Evolutionary conservation across 441 rosid species (phyloP), one percentile per base, ranked within the genome.

Genomic region (Arabidopsis hybrid): DNA sequence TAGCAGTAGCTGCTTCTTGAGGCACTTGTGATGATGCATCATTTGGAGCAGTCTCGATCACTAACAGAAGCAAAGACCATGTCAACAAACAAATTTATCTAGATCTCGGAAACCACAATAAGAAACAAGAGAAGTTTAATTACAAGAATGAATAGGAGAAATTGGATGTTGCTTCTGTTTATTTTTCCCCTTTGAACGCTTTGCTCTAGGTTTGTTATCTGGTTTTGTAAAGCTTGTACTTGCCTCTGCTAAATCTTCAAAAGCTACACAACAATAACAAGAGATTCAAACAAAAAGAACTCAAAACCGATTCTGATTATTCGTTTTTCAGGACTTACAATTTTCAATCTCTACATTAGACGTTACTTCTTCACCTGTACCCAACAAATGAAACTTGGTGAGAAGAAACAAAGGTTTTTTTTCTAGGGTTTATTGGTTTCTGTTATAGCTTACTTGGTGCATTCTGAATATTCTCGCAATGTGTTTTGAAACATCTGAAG

Each of bases 21-120:
- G 55, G 43, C 34, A 68, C n/a, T 12, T 43, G 13, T 32, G 64
- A 32, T 56, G 61, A 39, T 39, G 38, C 26, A 13, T 46, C 36
- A 21, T 21, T 12, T 40, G 49, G 13, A 61, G 11, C 51, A 61
- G 51, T 61, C 38, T 39, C 51, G 18, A 9, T 8, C 1, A 43
- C 66, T 13, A 69, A 47, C 59, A 7, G 5, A 65, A 69, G 2
- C 34, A 17, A 16, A 69, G 45, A 35, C 57, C n/a, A 34, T 18
- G 57, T 18, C 38, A 56, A 26, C 61, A n/a, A 38, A 40, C 34
- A 34, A n/a, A 62, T 62, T 43, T 21, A 4, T 49, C 38, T 60
- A 49, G 26, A 21, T 21, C 2, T 21, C 26, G 40, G 50, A 21
- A 26, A 35, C 46, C 47, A 3, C 10, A 47, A 5, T 47, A 42